Evolutionary conservation across 2,329 filamentous ascomycete species (phyloP).

Genomic region (Verticillium albo-atrum): DNA sequence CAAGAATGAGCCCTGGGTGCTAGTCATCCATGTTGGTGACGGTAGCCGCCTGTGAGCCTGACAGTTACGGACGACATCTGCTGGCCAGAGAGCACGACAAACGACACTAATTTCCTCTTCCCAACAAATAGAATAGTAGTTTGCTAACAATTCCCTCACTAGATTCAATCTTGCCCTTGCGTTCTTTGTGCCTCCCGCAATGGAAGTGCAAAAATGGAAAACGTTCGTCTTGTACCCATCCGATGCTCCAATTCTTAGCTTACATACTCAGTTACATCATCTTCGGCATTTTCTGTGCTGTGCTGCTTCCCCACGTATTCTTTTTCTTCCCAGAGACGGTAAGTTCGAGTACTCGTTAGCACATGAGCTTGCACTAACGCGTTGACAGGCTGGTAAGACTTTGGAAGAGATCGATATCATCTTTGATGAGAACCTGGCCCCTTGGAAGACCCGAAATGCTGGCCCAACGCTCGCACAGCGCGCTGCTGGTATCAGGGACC

Average conservation of each 20-base stretch:
- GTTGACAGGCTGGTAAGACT: not conserved
- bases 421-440: not conserved
- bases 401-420: conserved; percentile 2
- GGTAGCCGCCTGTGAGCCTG: no score
- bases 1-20: no score
- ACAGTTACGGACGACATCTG: no score
- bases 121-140: no score
- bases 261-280: not conserved
- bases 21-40: no score
- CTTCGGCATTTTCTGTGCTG: not conserved
- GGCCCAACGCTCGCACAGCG: not conserved
- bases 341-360: not conserved
- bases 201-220: not conserved
- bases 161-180: conserved; percentile 44
- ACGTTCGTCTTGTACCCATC: not conserved
- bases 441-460: not conserved
- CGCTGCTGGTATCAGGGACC: not conserved
- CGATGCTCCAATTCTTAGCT: no score
- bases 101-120: no score
- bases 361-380: not conserved
- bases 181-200: conserved; percentile 37
- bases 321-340: not conserved
- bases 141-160: not conserved
- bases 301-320: not conserved
- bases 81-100: no score